A percentile compares a stretch with the other conserved stretches of the same genome.
Evolutionary conservation across 257 asterid genomes (phyloP).

Genomic region (Phtheirospermum japonicum): DNA sequence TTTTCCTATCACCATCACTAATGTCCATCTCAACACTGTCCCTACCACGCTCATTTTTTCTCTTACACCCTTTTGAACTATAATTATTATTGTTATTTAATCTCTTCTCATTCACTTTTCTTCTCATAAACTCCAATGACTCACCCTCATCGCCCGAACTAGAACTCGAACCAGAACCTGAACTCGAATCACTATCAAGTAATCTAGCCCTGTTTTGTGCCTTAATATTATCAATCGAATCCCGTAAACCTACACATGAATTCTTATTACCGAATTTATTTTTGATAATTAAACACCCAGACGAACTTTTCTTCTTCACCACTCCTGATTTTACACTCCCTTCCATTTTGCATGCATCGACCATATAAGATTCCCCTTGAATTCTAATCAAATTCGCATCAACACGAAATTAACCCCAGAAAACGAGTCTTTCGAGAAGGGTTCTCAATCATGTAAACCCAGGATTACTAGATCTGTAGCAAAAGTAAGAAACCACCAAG

Average conservation of each 20-base stretch:
- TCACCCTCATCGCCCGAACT: constrained; percentile 77
- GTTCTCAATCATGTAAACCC: constrained; percentile 23
- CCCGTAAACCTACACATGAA: constrained; percentile 38
- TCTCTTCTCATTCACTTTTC: constrained; percentile 50
- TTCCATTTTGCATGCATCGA: constrained; percentile 56
- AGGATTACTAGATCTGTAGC: constrained; percentile 64
- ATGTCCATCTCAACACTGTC: constrained; percentile 40
- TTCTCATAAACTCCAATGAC: constrained; percentile 59
- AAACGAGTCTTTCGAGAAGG: neutral
- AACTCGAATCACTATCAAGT: constrained; percentile 44
- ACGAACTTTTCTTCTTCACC: constrained; percentile 76
- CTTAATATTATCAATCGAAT: constrained; percentile 38
- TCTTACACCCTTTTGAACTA: constrained; percentile 34
- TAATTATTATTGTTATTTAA: constrained; percentile 28
- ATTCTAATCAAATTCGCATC: constrained; percentile 35
- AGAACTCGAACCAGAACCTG: constrained; percentile 27
- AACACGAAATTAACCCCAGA: constrained; percentile 25
- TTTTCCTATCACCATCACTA: constrained; percentile 47
- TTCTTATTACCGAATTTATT: constrained; percentile 42
- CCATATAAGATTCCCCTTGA: constrained; percentile 33
- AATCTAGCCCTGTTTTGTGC: constrained; percentile 50
- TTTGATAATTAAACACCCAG: constrained; percentile 84
- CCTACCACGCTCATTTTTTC: constrained; percentile 40
- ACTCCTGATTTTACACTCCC: constrained; percentile 70
- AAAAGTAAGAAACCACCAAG: constrained; percentile 26